Base-by-base conservation (phyloP, 1,139 yeast genomes). In the Taphrina betulina region DNA sequence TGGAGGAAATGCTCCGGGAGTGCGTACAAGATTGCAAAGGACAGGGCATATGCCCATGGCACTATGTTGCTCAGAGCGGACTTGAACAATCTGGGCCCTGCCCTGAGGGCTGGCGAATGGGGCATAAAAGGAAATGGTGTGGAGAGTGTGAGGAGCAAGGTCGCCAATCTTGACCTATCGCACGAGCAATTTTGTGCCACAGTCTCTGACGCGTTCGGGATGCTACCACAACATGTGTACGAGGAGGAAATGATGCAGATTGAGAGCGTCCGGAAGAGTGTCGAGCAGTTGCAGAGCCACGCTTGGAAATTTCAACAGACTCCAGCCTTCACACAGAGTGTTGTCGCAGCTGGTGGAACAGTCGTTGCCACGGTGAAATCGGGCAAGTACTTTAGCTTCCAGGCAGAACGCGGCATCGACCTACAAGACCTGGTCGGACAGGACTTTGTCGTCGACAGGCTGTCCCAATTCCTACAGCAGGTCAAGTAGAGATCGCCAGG, bases 21-120 rank as follows among this genome's bases (percentile, higher is more conserved):
- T 10, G 96, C 97, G 0, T 90, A 80, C 69, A 92, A 90, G 66
- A 75, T 94, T 17, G 82, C 95, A 8, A 78, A 79, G 52, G 94
- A 95, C 0, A 81, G 81, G 63, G 83, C 95, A 2, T 85, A 90
- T 63, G 98, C 94, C 67, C 99, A 94, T 70, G 98, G 97, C 0
- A 94, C 99, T 0, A 88, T 94, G 96, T 74, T 94, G 10, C 72
- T 94, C 17, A 72, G 78, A 57, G 82, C 95, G 58, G 74, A 81
- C 48, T 71, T 94, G 28, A 76, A 75, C 23, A 71, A 76, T 1
- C 72, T 92, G 60, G 74, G 81, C 1, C 73, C 79, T 24, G 67
- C 88, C 10, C 72, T 92, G 58, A 77, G 77, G 56, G 69, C 85
- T 16, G 42, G 70, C 8, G 63, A 69, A 1, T 65, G 70, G n/a